phyloP scores from a whole-genome alignment of 768 basidiomycete species.

The Phaffia australis region DNA sequence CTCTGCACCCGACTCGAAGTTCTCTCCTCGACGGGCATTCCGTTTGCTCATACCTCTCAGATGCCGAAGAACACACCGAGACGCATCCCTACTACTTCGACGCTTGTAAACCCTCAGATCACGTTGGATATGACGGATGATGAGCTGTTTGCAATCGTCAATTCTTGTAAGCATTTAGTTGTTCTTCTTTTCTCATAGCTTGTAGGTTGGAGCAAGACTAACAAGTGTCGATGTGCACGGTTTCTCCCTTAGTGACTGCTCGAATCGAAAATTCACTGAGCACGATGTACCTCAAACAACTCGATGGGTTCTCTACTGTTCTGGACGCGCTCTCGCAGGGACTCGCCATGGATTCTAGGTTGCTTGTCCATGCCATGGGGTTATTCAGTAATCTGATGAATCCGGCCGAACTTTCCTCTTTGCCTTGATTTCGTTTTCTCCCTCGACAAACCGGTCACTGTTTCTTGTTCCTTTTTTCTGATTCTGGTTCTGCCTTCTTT shows the following conservation, averaged over 20 bases:
- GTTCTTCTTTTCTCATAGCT: not conserved
- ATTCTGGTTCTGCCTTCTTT: not conserved
- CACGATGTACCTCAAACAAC: constrained; percentile 37
- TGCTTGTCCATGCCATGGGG: constrained; percentile 33
- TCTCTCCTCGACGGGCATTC: constrained; percentile 36
- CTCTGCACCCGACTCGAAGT: constrained; percentile 72
- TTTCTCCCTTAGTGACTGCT: constrained; percentile 42
- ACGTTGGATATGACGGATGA: constrained; percentile 57
- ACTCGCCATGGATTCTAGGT: constrained; percentile 32
- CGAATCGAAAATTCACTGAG: constrained; percentile 64
- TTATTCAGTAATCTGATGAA: constrained; percentile 25
- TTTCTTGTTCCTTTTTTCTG: not conserved
- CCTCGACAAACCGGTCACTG: not conserved
- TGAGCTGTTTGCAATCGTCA: constrained; percentile 63
- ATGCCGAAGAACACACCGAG: not conserved
- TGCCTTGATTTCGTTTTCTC: not conserved
- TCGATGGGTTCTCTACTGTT: constrained; percentile 35
- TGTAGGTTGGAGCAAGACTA: not conserved
- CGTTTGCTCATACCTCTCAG: not conserved
- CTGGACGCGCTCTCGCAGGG: constrained; percentile 34
- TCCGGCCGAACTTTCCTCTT: not conserved
- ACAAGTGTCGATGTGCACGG: not conserved
- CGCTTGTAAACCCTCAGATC: constrained; percentile 46
- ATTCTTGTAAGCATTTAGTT: constrained; percentile 44
- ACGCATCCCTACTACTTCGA: constrained; percentile 11